Evolutionary conservation across 441 rosid species (phyloP).

Genomic region (Theobroma grandiflorum): DNA sequence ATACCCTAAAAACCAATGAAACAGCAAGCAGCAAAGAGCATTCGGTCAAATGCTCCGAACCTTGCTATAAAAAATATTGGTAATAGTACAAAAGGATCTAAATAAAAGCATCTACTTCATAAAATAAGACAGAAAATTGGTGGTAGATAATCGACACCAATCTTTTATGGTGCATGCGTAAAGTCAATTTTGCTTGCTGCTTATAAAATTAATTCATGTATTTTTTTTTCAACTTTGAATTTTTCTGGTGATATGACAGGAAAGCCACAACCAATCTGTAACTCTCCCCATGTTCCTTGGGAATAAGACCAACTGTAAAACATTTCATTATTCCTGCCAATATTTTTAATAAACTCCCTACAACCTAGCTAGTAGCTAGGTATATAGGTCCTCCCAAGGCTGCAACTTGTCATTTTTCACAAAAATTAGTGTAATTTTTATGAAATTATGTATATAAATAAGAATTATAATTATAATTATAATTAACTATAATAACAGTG

Average conservation of each 20-base stretch:
- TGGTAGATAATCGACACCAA: not conserved
- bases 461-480: no score
- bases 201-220: no score
- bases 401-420: constrained; percentile 12
- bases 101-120: constrained; percentile 7
- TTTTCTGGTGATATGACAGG: not conserved
- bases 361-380: constrained; percentile 9
- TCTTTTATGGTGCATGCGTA: constrained; percentile 10
- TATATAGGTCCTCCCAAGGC: not conserved
- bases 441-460: no score
- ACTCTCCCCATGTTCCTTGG: constrained; percentile 9
- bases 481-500: no score
- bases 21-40: not conserved
- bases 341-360: constrained; percentile 15
- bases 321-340: not conserved
- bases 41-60: not conserved
- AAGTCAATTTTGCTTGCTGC: not conserved
- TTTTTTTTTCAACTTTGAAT: not conserved
- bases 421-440: no score
- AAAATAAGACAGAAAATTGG: not conserved
- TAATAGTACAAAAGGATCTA: constrained; percentile 21
- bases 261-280: not conserved
- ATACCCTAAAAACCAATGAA: constrained; percentile 6
- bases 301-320: not conserved
- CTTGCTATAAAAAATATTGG: not conserved